Evolutionary conservation across 2,329 filamentous ascomycete genomes (phyloP).

Genomic region (Nannizziopsis barbatae): DNA sequence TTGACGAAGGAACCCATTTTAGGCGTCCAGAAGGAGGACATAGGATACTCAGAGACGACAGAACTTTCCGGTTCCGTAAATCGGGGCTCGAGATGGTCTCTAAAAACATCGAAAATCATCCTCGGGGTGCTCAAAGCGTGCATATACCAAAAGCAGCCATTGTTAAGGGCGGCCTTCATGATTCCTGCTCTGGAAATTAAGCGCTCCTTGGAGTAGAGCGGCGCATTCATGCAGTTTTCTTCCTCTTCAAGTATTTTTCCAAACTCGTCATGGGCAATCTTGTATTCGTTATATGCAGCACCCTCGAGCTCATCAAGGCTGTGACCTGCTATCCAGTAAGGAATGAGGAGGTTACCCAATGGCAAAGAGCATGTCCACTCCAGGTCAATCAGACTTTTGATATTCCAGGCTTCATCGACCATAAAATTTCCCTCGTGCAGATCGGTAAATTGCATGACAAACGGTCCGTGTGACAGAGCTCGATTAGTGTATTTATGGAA

Average conservation of each 20-base stretch:
- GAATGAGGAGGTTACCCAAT: constrained; percentile 20
- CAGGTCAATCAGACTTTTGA: constrained; percentile 7
- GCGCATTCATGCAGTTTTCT: background rate
- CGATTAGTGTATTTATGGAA: constrained; percentile 19
- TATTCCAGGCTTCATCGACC: constrained; percentile 5
- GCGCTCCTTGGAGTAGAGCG: constrained; percentile 2
- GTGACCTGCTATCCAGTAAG: constrained; percentile 19
- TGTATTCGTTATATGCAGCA: background rate
- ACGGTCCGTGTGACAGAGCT: background rate
- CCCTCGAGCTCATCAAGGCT: background rate
- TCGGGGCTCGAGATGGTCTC: too few species aligned
- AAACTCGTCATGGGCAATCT: constrained; percentile 9
- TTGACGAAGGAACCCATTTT: too few species aligned
- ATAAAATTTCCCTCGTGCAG: background rate
- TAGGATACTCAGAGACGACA: too few species aligned
- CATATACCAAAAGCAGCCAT: constrained; percentile 10
- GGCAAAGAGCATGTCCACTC: constrained; percentile 21
- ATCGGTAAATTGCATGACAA: constrained; percentile 2
- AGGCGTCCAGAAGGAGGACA: too few species aligned
- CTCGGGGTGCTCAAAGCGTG: too few species aligned
- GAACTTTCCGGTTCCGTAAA: too few species aligned
- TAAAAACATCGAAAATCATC: too few species aligned
- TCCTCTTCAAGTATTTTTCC: constrained; percentile 9
- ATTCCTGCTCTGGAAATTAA: background rate
- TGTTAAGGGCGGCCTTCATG: constrained; percentile 3